Base-by-base conservation (phyloP, 345 rosid genomes). In the Viola odorata region DNA sequence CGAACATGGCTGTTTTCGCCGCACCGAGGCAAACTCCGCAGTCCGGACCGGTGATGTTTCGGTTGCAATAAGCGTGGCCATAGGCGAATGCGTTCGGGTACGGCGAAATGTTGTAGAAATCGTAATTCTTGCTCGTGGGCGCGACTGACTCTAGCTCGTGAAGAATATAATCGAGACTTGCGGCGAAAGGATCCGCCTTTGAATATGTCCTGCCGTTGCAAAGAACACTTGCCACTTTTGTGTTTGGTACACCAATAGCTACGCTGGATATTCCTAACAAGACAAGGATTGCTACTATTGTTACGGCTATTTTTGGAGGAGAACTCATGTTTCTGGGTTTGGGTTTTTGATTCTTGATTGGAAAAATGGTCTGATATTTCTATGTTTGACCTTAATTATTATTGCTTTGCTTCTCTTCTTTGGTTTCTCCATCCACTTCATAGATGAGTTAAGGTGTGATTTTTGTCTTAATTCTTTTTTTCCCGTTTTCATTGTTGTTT, bases 71-170 rank as follows among this genome's bases (percentile, higher is more conserved):
- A 38, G 78, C 84, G 52, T 81, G 86, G 2, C 87, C 87, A 16
- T 77, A 85, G 49, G 85, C 87, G 51, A 75, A 74, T 8, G 84
- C 83, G 53, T 82, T 82, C 13, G 86, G 88, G 67, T 80, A 79
- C 5, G 88, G 86, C 41, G 84, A 82, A 15, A 82, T 77, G 77
- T 70, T 75, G 84, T 48, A 60, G 78, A 60, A 80, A 62, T 79
- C 74, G 56, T 69, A 70, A 12, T 58, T 79, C 40, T 50, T 66
- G 42, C 61, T 47, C 1, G 70, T 49, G 0, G 87, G 71, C 39
- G 80, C 77, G 12, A 2, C 55, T 2, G 41, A 54, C 62, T 71
- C 68, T 15, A 80, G 49, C 3, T 82, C 87, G 8, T 54, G 58
- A 23, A 79, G 14, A 60, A 79, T 74, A 37, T 60, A 77, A n/a